Evolutionary conservation across 2,329 filamentous ascomycete genomes (phyloP).

Genomic region (Venturia pyrina): DNA sequence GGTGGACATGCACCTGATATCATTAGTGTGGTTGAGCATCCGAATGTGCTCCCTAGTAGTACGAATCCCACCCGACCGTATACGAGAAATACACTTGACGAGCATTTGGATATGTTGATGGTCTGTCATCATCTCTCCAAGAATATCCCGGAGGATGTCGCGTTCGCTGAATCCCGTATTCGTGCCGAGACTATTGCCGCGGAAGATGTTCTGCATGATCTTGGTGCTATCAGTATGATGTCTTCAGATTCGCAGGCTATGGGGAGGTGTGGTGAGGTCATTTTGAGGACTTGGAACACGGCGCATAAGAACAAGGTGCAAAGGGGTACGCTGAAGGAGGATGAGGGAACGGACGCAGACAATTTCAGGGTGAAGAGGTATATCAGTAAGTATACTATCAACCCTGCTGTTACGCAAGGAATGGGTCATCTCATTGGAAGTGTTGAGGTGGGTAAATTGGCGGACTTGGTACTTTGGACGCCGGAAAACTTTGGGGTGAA

Average conservation of each 20-base stretch:
- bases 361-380: slow-evolving; percentile 91
- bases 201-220: slow-evolving; percentile 89
- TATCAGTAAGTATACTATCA: slow-evolving; percentile 92
- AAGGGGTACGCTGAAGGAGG: slow-evolving; percentile 65
- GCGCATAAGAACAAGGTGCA: slow-evolving; percentile 94
- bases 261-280: slow-evolving; percentile 90
- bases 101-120: slow-evolving; percentile 98
- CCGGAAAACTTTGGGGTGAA: slow-evolving; percentile 81
- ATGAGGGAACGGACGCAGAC: slow-evolving; percentile 68
- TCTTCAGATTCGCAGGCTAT: slow-evolving; percentile 91
- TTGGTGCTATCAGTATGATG: slow-evolving; percentile 97
- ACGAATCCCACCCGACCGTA: slow-evolving; percentile 90
- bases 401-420: slow-evolving; percentile 83
- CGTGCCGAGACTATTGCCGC: slow-evolving; percentile 93
- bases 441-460: slow-evolving; percentile 79
- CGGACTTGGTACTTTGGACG: slow-evolving; percentile 82
- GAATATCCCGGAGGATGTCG: slow-evolving; percentile 90
- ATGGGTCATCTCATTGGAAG: slow-evolving; percentile 82
- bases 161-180: slow-evolving; percentile 90
- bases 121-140: slow-evolving; percentile 90
- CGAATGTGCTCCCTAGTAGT: slow-evolving; percentile 79
- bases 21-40: slow-evolving; percentile 81
- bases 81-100: slow-evolving; percentile 85
- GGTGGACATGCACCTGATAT: slow-evolving; percentile 95
- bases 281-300: slow-evolving; percentile 91